Conservation (phyloP, 2,329 filamentous ascomycete species). For the Aspergillus proliferans region DNA sequence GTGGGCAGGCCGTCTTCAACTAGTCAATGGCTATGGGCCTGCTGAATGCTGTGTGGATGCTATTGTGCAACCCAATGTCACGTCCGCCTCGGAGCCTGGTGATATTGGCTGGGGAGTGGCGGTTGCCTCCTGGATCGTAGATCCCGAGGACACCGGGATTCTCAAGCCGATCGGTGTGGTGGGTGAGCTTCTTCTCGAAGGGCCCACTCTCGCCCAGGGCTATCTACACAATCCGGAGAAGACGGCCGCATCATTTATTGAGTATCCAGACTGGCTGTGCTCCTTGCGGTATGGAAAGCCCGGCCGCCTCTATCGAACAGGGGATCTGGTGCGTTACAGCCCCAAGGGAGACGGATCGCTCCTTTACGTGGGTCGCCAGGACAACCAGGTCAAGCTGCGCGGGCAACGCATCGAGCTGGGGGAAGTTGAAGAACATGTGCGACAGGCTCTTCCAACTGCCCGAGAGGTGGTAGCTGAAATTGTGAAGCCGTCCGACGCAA, state of each 20-base stretch:
- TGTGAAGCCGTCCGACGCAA: neutral
- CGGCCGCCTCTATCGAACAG: conserved; percentile 26
- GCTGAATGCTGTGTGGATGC: conserved; percentile 19
- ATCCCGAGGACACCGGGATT: conserved; percentile 19
- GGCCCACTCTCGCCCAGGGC: conserved; percentile 26
- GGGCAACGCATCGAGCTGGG: neutral
- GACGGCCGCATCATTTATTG: conserved; percentile 22
- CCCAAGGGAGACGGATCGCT: conserved; percentile 1
- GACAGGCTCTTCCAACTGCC: conserved; percentile 1
- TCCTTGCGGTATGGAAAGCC: conserved; percentile 1
- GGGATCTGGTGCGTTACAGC: conserved; percentile 24
- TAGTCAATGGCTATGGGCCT: conserved; percentile 15
- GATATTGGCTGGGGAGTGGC: neutral
- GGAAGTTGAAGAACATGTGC: neutral
- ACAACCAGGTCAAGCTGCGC: conserved; percentile 17
- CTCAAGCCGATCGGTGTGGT: conserved; percentile 15
- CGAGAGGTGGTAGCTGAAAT: neutral
- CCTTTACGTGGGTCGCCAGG: conserved; percentile 2
- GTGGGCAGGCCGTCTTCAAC: conserved; percentile 24
- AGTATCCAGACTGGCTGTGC: conserved; percentile 6
- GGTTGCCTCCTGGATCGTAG: neutral
- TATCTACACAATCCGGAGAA: conserved; percentile 28
- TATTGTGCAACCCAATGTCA: neutral
- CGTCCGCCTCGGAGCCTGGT: neutral
- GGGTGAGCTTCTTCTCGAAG: conserved; percentile 26